phyloP scores from a whole-genome alignment of 805 yeast species.

The Grigorovia humatica region DNA sequence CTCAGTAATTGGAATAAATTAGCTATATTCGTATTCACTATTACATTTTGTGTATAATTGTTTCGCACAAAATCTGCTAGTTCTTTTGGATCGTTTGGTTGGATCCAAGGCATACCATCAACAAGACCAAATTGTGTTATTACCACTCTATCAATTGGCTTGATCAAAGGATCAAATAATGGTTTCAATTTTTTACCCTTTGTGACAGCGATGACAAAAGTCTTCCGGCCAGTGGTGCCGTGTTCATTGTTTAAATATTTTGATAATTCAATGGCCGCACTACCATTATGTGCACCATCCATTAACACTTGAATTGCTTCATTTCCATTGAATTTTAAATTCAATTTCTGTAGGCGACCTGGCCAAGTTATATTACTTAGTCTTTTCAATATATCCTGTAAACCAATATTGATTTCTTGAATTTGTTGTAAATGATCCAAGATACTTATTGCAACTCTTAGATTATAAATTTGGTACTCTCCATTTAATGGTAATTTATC shows the following conservation, averaged over 20 bases:
- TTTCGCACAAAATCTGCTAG: constrained; percentile 14
- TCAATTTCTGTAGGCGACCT: constrained; percentile 61
- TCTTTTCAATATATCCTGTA: constrained; percentile 38
- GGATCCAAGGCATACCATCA: constrained; percentile 92
- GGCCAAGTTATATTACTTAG: constrained; percentile 62
- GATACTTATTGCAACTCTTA: constrained; percentile 55
- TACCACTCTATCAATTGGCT: constrained; percentile 44
- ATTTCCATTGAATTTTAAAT: constrained; percentile 16
- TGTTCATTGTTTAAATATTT: constrained; percentile 35
- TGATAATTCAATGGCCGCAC: constrained; percentile 68
- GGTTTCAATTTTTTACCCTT: constrained; percentile 52
- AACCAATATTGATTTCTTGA: constrained; percentile 23
- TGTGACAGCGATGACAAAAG: constrained; percentile 65
- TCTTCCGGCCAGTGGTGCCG: constrained; percentile 22
- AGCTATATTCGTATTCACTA: constrained; percentile 16
- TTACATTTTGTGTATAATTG: constrained; percentile 25
- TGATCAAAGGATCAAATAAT: constrained; percentile 42
- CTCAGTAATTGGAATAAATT: constrained; percentile 3
- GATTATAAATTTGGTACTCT: constrained; percentile 58
- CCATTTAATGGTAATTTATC: constrained; percentile 53
- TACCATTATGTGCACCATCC: constrained; percentile 91
- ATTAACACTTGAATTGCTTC: constrained; percentile 34
- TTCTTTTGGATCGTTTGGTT: constrained; percentile 31
- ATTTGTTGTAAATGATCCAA: constrained; percentile 30
- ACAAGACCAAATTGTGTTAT: constrained; percentile 59